These are phyloP conservation scores for Cladosporium sp. DNA, from an alignment of 2,329 filamentous ascomycete species.

Conservation along the genomic window DNA sequence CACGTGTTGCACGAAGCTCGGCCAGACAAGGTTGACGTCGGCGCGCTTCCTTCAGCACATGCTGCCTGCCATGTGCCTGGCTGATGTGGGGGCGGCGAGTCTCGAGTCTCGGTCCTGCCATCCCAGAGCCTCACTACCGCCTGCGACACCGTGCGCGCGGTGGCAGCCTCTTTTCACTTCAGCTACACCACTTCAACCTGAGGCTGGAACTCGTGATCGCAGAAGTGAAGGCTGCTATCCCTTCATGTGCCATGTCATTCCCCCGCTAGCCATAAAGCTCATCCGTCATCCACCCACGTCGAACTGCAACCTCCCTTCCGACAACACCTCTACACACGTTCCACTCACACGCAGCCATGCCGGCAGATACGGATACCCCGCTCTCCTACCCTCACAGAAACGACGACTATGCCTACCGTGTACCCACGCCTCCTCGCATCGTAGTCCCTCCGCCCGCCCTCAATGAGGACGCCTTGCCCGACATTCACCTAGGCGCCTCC, in stretches of 20 bases:
- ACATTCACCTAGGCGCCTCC: slow-evolving; percentile 23
- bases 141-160: too few species aligned
- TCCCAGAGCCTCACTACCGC: too few species aligned
- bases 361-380: neutral
- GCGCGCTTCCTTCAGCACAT: too few species aligned
- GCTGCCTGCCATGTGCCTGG: neutral
- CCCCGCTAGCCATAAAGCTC: neutral
- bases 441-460: slow-evolving; percentile 42
- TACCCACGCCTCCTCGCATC: slow-evolving; percentile 44
- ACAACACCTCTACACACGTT: neutral
- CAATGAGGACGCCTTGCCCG: slow-evolving; percentile 33
- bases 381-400: slow-evolving; percentile 11
- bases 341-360: neutral
- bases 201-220: too few species aligned
- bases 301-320: neutral
- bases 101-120: neutral
- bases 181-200: too few species aligned
- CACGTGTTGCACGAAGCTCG: too few species aligned
- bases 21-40: too few species aligned
- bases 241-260: neutral
- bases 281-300: neutral
- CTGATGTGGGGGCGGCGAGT: neutral
- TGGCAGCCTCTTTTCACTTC: too few species aligned
- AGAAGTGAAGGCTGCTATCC: too few species aligned
- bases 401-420: slow-evolving; percentile 39